Percentiles rank a stretch among this genome's conserved stretches.
Conservation (phyloP, 202 grass and related monocot genomes). For the Elaeis oleifera region DNA sequence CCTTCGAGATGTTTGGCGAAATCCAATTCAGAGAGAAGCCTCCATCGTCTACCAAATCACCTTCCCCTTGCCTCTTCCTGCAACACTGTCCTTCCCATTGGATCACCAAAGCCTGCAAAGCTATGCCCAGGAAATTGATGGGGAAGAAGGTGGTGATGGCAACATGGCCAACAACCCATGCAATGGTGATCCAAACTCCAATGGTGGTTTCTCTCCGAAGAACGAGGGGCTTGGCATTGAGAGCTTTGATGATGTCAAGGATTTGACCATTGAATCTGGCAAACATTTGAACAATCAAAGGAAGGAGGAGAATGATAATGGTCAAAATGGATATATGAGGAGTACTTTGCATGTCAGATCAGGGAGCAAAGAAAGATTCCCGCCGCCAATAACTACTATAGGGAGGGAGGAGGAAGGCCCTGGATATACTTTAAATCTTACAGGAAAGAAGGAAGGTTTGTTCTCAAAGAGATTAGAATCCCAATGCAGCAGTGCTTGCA, state of each 20-base stretch:
- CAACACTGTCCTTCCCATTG: not conserved
- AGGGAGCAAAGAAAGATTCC: constrained; percentile 11
- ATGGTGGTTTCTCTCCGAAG: not conserved
- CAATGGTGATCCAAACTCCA: no score
- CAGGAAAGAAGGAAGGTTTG: constrained; percentile 30
- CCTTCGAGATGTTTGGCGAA: constrained; percentile 40
- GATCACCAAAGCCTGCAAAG: not conserved
- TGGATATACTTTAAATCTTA: constrained; percentile 21
- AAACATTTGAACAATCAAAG: no score
- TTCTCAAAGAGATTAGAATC: constrained; percentile 29
- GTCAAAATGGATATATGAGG: not conserved
- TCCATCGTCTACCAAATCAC: not conserved
- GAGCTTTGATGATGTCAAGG: not conserved
- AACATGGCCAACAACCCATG: not conserved
- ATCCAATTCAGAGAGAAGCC: constrained; percentile 21
- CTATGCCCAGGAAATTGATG: no score
- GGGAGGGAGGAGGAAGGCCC: constrained; percentile 27
- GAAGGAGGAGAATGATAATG: no score
- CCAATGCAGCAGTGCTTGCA: constrained; percentile 31
- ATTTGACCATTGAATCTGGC: no score
- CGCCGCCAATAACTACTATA: constrained; percentile 29
- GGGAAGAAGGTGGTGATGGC: no score
- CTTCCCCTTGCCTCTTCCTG: not conserved
- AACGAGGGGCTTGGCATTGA: not conserved
- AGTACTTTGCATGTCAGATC: constrained; percentile 6